A percentile compares a stretch with the other conserved stretches of the same genome.
These are phyloP conservation scores for Suillus subaureus DNA, from an alignment of 768 basidiomycete genomes.

Conservation along the genomic window DNA sequence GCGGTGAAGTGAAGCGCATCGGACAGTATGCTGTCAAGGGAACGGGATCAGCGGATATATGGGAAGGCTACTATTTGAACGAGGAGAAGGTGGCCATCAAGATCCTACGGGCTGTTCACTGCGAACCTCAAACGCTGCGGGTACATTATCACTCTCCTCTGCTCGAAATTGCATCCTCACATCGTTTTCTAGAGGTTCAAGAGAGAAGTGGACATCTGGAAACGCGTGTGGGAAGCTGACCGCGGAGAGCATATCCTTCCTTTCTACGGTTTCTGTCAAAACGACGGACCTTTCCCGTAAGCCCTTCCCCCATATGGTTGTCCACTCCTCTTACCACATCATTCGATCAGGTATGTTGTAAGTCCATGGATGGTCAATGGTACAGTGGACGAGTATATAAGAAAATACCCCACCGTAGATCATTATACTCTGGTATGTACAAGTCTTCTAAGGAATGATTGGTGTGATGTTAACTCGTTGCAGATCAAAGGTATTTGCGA, in stretches of 20 bases:
- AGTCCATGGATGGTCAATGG: constrained; percentile 61
- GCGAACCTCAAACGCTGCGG: constrained; percentile 45
- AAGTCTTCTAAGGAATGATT: neutral
- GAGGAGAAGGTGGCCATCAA: constrained; percentile 61
- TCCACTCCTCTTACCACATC: constrained; percentile 8
- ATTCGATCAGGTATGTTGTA: constrained; percentile 49
- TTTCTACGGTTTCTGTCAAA: constrained; percentile 58
- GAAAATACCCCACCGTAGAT: constrained; percentile 42
- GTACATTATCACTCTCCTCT: constrained; percentile 28
- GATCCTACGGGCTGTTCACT: constrained; percentile 52
- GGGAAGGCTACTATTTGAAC: constrained; percentile 56
- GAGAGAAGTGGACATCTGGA: constrained; percentile 58
- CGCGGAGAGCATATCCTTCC: constrained; percentile 55
- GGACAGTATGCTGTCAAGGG: constrained; percentile 53
- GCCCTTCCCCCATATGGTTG: constrained; percentile 13
- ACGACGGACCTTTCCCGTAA: constrained; percentile 60
- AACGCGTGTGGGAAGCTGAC: constrained; percentile 53
- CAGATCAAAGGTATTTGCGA: constrained; percentile 50
- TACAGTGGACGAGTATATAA: constrained; percentile 50
- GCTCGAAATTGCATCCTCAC: neutral
- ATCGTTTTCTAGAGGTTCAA: constrained; percentile 45
- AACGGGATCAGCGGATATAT: constrained; percentile 55
- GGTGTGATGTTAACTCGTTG: neutral
- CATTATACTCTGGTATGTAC: constrained; percentile 43
- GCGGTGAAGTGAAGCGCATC: constrained; percentile 53